A percentile compares a stretch with the other conserved stretches of the same genome.
phyloP scores from a whole-genome alignment of 2,329 filamentous ascomycete species.

The Penicillium brasilianum region DNA sequence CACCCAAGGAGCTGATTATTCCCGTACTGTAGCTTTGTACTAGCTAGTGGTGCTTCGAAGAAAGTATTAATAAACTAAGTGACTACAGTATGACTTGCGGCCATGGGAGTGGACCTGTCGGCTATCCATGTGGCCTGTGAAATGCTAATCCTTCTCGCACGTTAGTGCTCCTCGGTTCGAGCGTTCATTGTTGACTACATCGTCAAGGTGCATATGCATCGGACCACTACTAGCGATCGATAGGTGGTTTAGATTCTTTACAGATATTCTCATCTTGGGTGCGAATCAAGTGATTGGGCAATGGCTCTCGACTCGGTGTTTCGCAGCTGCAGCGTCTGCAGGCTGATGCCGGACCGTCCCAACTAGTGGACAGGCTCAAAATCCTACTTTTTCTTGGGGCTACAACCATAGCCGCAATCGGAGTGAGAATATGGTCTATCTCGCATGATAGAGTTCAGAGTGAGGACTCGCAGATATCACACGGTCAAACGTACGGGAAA shows the following conservation, averaged over 20 bases:
- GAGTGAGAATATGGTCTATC: background rate
- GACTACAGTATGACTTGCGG: constrained; percentile 18
- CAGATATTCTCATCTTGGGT: background rate
- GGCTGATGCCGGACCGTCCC: constrained; percentile 1
- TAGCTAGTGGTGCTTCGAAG: constrained; percentile 16
- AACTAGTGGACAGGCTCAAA: constrained; percentile 5
- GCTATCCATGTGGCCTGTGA: constrained; percentile 1
- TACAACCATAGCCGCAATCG: background rate
- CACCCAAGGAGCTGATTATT: background rate
- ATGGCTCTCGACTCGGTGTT: constrained; percentile 16
- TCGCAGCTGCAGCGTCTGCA: constrained; percentile 17
- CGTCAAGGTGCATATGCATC: background rate
- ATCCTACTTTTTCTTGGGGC: constrained; percentile 8
- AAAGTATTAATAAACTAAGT: constrained; percentile 16
- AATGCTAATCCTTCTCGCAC: background rate
- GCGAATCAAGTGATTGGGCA: background rate
- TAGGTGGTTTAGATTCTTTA: no score
- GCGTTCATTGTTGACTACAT: background rate
- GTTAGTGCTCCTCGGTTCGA: background rate
- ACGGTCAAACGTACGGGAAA: no score
- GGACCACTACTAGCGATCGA: background rate
- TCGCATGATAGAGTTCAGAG: background rate
- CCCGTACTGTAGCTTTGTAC: constrained; percentile 17
- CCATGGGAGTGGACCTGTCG: constrained; percentile 14
- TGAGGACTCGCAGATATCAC: background rate